A percentile compares a stretch with the other conserved stretches of the same genome.
Evolutionary conservation across 441 rosid species (phyloP).

Genomic region (Theobroma grandiflorum): DNA sequence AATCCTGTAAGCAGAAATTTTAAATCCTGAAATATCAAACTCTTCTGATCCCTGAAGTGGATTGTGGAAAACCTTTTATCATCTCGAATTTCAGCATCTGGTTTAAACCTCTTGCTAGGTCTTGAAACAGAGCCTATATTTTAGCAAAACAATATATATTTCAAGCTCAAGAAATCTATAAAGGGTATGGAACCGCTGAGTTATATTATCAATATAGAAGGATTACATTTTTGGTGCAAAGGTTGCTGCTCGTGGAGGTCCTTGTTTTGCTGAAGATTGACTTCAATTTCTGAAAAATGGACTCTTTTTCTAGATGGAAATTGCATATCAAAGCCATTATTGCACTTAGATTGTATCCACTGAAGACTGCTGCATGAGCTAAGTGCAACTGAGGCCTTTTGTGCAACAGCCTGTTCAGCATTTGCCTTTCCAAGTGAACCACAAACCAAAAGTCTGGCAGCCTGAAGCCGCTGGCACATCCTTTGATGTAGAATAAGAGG

Average conservation of each 20-base stretch:
- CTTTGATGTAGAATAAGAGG: slow-evolving; percentile 42
- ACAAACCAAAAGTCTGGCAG: slow-evolving; percentile 35
- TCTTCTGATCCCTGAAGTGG: slow-evolving; percentile 32
- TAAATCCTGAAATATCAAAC: slow-evolving; percentile 51
- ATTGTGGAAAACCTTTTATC: slow-evolving; percentile 28
- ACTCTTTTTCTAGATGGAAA: slow-evolving; percentile 49
- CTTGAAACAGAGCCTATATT: slow-evolving; percentile 34
- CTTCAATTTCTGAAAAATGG: slow-evolving; percentile 45
- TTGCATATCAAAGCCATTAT: slow-evolving; percentile 15
- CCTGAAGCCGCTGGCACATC: slow-evolving; percentile 34
- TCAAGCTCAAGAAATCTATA: slow-evolving; percentile 13
- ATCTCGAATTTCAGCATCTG: slow-evolving; percentile 33
- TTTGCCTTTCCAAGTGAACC: slow-evolving; percentile 30
- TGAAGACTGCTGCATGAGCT: slow-evolving; percentile 24
- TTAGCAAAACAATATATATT: background rate
- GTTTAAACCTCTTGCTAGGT: slow-evolving; percentile 40
- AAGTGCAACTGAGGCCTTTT: slow-evolving; percentile 34
- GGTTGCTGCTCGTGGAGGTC: slow-evolving; percentile 27
- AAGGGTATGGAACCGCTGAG: background rate
- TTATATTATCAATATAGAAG: slow-evolving; percentile 3
- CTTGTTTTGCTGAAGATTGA: slow-evolving; percentile 35
- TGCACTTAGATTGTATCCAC: slow-evolving; percentile 25
- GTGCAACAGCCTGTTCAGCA: slow-evolving; percentile 29
- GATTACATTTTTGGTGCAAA: slow-evolving; percentile 39
- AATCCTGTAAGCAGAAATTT: slow-evolving; percentile 74